Evolutionary conservation across 306 rosid genomes (phyloP).

Genomic region (Dryas alaskensis): DNA sequence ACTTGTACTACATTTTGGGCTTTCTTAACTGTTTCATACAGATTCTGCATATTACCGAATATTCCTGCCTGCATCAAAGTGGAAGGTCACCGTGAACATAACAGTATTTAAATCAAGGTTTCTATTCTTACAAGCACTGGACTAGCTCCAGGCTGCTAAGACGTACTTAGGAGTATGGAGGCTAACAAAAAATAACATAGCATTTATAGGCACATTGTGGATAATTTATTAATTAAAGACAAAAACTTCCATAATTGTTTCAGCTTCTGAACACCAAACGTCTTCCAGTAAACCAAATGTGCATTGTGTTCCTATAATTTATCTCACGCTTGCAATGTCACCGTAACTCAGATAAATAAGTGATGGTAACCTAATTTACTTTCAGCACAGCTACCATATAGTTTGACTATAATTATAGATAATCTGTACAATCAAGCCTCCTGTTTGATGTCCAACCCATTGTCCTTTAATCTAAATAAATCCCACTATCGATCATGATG

Average conservation of each 20-base stretch:
- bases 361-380: not conserved
- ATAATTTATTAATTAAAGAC: not conserved
- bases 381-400: constrained; percentile 1
- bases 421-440: not conserved
- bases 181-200: not conserved
- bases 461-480: not conserved
- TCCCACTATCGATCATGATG: not conserved
- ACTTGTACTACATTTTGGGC: constrained; percentile 88
- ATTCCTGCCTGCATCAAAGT: constrained; percentile 61
- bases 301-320: not conserved
- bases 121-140: not conserved
- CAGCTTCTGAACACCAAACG: too few species aligned
- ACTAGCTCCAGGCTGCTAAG: not conserved
- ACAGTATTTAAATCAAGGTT: not conserved
- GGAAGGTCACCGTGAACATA: constrained; percentile 3
- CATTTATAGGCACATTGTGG: not conserved
- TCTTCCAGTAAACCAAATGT: not conserved
- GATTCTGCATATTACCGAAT: constrained; percentile 76
- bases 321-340: not conserved
- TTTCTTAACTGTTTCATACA: constrained; percentile 74
- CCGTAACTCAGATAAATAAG: constrained; percentile 1
- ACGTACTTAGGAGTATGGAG: not conserved
- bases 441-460: not conserved
- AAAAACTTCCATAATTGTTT: not conserved
- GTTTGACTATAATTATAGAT: not conserved